Percentiles rank a stretch among this genome's conserved stretches.
phyloP scores from a whole-genome alignment of 768 basidiomycete genomes.

The Coprinopsis sp. region DNA sequence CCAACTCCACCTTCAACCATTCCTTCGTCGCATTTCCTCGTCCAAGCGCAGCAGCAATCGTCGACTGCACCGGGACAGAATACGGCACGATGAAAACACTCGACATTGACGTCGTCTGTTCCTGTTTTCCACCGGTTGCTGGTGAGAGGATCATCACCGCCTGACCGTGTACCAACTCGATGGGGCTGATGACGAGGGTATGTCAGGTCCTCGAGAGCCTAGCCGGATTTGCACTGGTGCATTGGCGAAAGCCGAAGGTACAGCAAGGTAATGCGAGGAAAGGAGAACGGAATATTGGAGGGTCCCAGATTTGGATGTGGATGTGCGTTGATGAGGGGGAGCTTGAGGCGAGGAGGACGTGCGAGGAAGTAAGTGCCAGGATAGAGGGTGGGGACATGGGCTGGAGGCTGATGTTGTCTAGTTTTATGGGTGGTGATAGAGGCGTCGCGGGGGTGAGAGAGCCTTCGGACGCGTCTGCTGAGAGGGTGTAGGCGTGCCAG shows the following conservation, averaged over 20 bases:
- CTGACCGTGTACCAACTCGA: constrained; percentile 31
- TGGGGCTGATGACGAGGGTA: constrained; percentile 16
- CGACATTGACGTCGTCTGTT: constrained; percentile 30
- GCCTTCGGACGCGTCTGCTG: constrained; percentile 23
- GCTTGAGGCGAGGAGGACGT: constrained; percentile 50
- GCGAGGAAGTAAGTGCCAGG: constrained; percentile 51
- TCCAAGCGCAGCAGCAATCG: constrained; percentile 60
- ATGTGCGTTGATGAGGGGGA: constrained; percentile 38
- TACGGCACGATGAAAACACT: constrained; percentile 59
- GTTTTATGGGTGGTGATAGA: constrained; percentile 19
- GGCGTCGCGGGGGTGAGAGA: constrained; percentile 27
- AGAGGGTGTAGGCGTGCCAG: constrained; percentile 37
- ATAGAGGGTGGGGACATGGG: constrained; percentile 25
- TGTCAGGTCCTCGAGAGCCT: constrained; percentile 7
- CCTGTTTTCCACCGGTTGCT: constrained; percentile 16
- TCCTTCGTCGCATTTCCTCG: constrained; percentile 33
- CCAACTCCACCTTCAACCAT: constrained; percentile 38
- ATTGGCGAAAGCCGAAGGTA: constrained; percentile 40
- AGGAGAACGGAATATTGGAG: constrained; percentile 63
- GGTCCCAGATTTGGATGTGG: constrained; percentile 61
- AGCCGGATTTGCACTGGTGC: constrained; percentile 12
- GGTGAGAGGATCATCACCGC: constrained; percentile 47
- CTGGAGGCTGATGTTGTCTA: constrained; percentile 19
- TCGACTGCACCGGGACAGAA: constrained; percentile 49
- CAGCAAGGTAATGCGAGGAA: constrained; percentile 44